Base-by-base conservation (phyloP, 192 early-diverging fungal genomes). In the Kappamyces sp. region DNA sequence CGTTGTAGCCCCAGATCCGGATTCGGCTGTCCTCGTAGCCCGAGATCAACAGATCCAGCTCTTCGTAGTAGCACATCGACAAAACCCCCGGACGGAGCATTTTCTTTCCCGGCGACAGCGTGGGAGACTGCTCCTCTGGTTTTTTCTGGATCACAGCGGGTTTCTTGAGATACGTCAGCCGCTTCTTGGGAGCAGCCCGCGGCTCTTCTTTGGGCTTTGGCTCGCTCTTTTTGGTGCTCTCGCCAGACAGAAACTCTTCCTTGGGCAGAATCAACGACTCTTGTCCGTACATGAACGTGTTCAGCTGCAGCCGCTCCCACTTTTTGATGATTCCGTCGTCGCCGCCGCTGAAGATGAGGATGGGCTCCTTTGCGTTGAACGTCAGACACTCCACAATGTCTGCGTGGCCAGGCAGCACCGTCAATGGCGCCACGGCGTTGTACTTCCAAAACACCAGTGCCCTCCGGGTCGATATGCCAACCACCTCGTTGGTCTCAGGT, bases 281-380 rank as follows among this genome's bases (percentile, higher is more conserved):
- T 59, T 75, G 64, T 52, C 78, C 77, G 63, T 83, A 83, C 80
- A 83, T 83, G 57, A 83, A 83, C 2, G 80, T 70, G 58, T 81
- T 83, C 9, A 83, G 67, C 53, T 83, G 80, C 45, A 81, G 43
- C 29, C 80, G 53, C 41, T 83, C 80, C 80, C 80, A 83, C 61
- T 80, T 80, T 11, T 70, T 60, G 45, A 81, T 78, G 5, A 74
- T 47, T 1, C 75, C 76, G 61, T 79, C 74, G 40, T 65, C 76
- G 1, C 77, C 76, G 39, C 78, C 80, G 58, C 75, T 80, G 45
- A 79, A 83, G 14, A 83, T 81, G 32, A 83, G 59, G 1, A 83
- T 47, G 32, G 80, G 80, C 38, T 83, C 80, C 49, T 83, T 81
- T 14, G 69, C 47, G 9, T 73, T 83, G 39, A 75, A 76, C 7